Evolutionary conservation across 208 protist genomes (phyloP), one percentile per base, ranked within the genome.

Genomic region (Trypanosomatidae sp.): DNA sequence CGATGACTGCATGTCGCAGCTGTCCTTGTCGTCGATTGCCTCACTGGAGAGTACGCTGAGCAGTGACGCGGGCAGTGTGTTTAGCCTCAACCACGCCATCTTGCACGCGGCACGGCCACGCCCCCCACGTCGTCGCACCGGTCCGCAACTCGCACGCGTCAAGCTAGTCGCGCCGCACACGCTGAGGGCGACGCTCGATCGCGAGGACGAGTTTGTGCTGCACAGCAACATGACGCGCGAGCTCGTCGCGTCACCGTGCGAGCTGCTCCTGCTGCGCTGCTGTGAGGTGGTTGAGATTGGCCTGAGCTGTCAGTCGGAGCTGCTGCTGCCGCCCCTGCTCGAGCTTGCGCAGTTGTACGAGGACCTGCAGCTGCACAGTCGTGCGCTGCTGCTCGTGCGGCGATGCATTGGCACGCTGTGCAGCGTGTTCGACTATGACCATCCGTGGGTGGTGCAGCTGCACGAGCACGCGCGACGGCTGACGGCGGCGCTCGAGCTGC

Each of bases 381-480:
- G 81, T 6, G 71, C 81, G 11, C 51, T 87, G 33, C 63, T 91
- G 41, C 56, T 91, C 1, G 68, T 91, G 24, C 81, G 77, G 27
- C 76, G 76, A 33, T 91, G 81, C 47, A 59, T 87, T 22, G 81
- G 81, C 39, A 87, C 84, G 48, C 48, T 91, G 13, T 87, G 68
- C 60, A 77, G 66, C 49, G 76, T 81, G 33, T 91, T 76, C 60
- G 81, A 87, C 57, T 87, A 91, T 56, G 81, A 91, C 44, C 77
- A 91, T 38, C 76, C 77, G 37, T 83, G 73, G 68, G 71, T 91
- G 22, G 53, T 87, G 28, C 61, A 83, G 43, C 76, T 91, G 24
- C 58, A 61, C 35, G 54, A 66, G 24, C 81, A 71, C 15, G 60
- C 59, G 2, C 64, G 73, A 49, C 59, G 65, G 20, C 58, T 91